Evolutionary conservation across 139 green algal species (phyloP), one percentile per base, ranked within the genome.

Genomic region (Microglena sp.): DNA sequence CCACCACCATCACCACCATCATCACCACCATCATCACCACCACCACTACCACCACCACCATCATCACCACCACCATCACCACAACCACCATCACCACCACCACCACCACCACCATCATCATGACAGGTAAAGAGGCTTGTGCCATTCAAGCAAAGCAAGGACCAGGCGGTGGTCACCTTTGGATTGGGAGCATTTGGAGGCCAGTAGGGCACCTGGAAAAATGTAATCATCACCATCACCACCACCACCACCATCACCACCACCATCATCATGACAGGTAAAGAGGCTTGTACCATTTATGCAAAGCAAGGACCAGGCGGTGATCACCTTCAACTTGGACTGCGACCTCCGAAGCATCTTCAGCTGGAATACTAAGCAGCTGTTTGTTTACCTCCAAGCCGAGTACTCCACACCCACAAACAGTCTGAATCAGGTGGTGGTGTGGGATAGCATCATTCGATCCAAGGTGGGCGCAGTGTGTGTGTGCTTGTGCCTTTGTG

Each of bases 291-390:
- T 32, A 18, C 18, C 3, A 5, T 18, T 45, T 31, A 11, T 32
- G 5, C 15, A 24, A 22, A 4, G 36, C 34, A 0, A 29, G 69
- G 60, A n/a, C n/a, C 78, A 91, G 84, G 86, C 81, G 1, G 70
- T 80, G 30, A 22, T 88, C 4, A 71, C 70, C 18, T 71, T 93
- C 7, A 69, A 87, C 46, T 26, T 91, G 15, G 68, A 84, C 18
- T 81, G 71, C 1, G 87, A 95, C 71, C 68, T 94, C 56, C 64
- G 73, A 24, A 83, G 71, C 34, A 72, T 76, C 6, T 95, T 94
- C 72, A 87, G 64, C 34, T 95, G 88, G 88, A 95, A 94, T 65
- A 93, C 87, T 0, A 92, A 93, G 74, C 88, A 95, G 77, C 71
- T 95, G 6, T 59, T 71, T 45, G 36, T 69, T 2, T 68, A 59